Conservation (phyloP, 2,329 filamentous ascomycete species). For the Phialemonium atrogriseum region DNA sequence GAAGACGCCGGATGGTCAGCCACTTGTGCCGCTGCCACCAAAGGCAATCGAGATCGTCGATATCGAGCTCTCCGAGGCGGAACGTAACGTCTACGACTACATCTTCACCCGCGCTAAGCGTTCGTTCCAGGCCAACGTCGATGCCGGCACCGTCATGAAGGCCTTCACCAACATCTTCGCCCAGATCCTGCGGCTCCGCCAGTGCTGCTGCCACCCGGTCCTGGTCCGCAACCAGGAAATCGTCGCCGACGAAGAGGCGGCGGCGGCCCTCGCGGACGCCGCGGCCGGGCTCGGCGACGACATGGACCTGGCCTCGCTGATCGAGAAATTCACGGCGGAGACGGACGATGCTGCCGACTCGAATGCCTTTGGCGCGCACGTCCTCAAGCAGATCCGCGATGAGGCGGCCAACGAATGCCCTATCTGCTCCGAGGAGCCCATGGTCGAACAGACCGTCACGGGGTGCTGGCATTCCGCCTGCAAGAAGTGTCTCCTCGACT, state of each 20-base stretch:
- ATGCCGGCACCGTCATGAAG: constrained; percentile 88
- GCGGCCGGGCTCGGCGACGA: constrained; percentile 81
- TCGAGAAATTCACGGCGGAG: constrained; percentile 71
- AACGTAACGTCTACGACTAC: constrained; percentile 87
- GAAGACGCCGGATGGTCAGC: constrained; percentile 77
- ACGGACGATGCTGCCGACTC: constrained; percentile 54
- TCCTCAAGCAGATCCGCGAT: constrained; percentile 82
- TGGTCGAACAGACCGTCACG: constrained; percentile 89
- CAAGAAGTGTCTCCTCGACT: constrained; percentile 84
- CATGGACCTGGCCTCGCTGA: constrained; percentile 85
- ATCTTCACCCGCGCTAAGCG: constrained; percentile 77
- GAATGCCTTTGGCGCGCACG: constrained; percentile 74
- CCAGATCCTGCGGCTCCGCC: constrained; percentile 84
- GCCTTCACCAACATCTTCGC: constrained; percentile 96
- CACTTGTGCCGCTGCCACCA: constrained; percentile 71
- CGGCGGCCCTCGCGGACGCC: constrained; percentile 67
- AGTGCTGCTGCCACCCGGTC: constrained; percentile 89
- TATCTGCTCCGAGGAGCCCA: constrained; percentile 90
- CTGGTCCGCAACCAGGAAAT: constrained; percentile 79
- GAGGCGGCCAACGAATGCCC: constrained; percentile 87
- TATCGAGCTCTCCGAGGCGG: constrained; percentile 74
- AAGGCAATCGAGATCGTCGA: constrained; percentile 80
- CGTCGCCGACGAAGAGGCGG: constrained; percentile 81
- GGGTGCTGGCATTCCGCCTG: constrained; percentile 98
- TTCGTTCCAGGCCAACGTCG: constrained; percentile 77